These are phyloP conservation scores for Neocallimastix lanati DNA, from an alignment of 192 early-diverging fungal genomes.

Conservation along the genomic window DNA sequence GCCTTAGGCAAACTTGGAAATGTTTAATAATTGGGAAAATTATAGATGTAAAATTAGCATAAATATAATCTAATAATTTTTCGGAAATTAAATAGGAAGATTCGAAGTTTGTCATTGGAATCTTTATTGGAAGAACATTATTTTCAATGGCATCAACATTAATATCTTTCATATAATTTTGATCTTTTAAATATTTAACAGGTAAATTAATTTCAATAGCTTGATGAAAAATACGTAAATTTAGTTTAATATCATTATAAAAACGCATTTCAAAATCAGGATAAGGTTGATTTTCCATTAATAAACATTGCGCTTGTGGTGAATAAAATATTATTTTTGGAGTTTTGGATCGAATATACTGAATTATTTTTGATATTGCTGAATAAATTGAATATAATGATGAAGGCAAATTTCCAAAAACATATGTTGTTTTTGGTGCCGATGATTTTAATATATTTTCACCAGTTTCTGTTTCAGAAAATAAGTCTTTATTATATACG, in stretches of 20 bases:
- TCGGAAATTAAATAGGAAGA: not conserved
- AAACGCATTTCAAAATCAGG: conserved; percentile 42
- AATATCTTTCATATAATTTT: not conserved
- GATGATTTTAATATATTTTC: not conserved
- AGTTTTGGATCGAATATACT: conserved; percentile 27
- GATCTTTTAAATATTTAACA: not conserved
- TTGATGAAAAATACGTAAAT: not conserved
- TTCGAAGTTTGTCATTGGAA: not conserved
- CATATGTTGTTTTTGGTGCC: not conserved
- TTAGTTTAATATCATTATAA: conserved; percentile 31
- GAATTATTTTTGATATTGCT: not conserved
- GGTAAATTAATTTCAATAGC: not conserved
- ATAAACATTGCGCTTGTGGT: conserved; percentile 44
- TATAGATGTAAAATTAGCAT: not conserved
- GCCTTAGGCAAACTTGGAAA: not conserved
- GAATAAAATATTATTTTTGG: conserved; percentile 46
- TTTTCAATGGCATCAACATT: not conserved
- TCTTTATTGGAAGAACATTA: not conserved
- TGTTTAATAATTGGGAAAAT: not conserved
- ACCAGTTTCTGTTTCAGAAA: not conserved
- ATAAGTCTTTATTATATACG: not conserved
- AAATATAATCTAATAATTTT: not conserved
- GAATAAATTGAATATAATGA: not conserved
- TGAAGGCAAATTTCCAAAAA: not conserved
- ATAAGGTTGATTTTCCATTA: conserved; percentile 48